Evolutionary conservation across 495 filamentous ascomycete species (phyloP).

Genomic region (Achaetomiella virescens): DNA sequence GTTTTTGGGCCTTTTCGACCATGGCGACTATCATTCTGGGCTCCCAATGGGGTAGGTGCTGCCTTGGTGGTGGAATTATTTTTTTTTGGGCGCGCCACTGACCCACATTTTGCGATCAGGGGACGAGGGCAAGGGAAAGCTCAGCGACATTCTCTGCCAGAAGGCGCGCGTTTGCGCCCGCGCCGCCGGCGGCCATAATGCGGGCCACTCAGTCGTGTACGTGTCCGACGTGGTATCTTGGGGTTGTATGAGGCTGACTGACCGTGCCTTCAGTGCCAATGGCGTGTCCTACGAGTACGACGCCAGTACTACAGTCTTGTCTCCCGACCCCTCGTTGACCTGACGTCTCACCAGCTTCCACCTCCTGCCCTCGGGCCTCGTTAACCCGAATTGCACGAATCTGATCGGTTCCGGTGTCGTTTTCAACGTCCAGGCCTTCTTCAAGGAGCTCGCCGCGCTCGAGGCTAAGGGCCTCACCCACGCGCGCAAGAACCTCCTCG

Average conservation of each 20-base stretch:
- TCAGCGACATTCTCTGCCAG: slow-evolving; percentile 37
- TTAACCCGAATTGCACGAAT: slow-evolving; percentile 72
- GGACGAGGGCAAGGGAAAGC: slow-evolving; percentile 48
- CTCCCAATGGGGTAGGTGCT: slow-evolving; percentile 27
- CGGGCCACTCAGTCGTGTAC: slow-evolving; percentile 57
- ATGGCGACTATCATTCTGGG: slow-evolving; percentile 30
- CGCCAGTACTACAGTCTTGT: background rate
- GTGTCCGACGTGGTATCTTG: slow-evolving; percentile 48
- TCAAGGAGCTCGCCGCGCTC: slow-evolving; percentile 70
- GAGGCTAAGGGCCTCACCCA: slow-evolving; percentile 65
- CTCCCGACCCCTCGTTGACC: background rate
- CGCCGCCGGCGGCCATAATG: slow-evolving; percentile 33
- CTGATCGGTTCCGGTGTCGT: slow-evolving; percentile 82
- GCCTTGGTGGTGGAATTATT: background rate
- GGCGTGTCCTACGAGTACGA: slow-evolving; percentile 31
- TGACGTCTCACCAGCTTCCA: slow-evolving; percentile 48
- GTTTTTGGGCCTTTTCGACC: slow-evolving; percentile 13
- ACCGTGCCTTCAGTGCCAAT: slow-evolving; percentile 28
- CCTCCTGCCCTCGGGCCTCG: slow-evolving; percentile 58
- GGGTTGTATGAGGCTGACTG: slow-evolving; percentile 23
- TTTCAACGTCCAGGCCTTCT: slow-evolving; percentile 71
- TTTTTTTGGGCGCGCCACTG: slow-evolving; percentile 6
- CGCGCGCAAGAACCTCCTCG: slow-evolving; percentile 61
- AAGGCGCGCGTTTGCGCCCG: slow-evolving; percentile 35
- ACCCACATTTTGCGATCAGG: slow-evolving; percentile 25